Percentiles rank a stretch among this genome's conserved stretches.
Conservation (phyloP, 2,329 filamentous ascomycete species). For the Atkinsonella hypoxylon region DNA sequence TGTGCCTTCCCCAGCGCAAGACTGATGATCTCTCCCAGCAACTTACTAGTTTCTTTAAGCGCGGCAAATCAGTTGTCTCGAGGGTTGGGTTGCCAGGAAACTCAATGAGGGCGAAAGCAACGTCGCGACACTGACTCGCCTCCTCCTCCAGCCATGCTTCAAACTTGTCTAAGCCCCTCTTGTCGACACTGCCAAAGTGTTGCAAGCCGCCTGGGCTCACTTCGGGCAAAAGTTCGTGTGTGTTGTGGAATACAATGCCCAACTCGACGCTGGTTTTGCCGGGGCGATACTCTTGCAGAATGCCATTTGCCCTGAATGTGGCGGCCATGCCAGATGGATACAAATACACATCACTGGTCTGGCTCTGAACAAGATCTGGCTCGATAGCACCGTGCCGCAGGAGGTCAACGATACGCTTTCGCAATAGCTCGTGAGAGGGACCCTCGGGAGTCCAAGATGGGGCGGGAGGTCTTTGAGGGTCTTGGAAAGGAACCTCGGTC, state of each 20-base stretch:
- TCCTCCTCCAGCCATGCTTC: conserved; percentile 32
- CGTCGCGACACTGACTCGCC: conserved; percentile 22
- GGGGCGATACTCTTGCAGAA: conserved; percentile 22
- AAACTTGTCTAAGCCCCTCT: conserved; percentile 28
- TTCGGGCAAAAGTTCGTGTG: conserved; percentile 33
- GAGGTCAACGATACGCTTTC: conserved; percentile 28
- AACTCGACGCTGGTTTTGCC: conserved; percentile 28
- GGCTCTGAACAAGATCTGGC: conserved; percentile 13
- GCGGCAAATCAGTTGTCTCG: conserved; percentile 20
- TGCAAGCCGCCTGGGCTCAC: conserved; percentile 31
- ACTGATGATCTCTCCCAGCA: not conserved
- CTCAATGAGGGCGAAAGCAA: conserved; percentile 38
- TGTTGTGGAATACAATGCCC: conserved; percentile 40
- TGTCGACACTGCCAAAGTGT: conserved; percentile 34
- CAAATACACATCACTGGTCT: conserved; percentile 25
- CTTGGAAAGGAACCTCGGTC: conserved; percentile 20
- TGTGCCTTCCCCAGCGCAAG: too few species aligned
- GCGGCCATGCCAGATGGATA: conserved; percentile 43
- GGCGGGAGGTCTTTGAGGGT: conserved; percentile 13
- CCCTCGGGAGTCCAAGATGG: conserved; percentile 28
- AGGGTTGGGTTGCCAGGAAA: conserved; percentile 25
- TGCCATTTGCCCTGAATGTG: conserved; percentile 31
- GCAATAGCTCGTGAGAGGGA: conserved; percentile 24
- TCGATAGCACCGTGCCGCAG: conserved; percentile 28
- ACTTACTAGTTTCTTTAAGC: conserved; percentile 27